Evolutionary conservation across 345 rosid species (phyloP), one percentile per base, ranked within the genome.

Genomic region (Rhodamnia rubescens): DNA sequence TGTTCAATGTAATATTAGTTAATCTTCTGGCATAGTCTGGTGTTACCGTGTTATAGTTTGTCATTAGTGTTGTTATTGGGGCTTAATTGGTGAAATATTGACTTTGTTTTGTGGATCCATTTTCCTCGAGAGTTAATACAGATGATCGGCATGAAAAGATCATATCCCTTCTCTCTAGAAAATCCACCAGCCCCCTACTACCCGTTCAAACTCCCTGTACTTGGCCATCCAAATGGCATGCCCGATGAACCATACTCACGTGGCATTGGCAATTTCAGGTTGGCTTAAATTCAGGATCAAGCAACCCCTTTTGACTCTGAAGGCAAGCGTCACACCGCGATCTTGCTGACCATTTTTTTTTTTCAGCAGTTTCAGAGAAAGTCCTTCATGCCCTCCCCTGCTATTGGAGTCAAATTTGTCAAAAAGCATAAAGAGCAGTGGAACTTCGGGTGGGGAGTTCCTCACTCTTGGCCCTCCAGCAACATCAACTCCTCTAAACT

Each of bases 101-200:
- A 52, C 40, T 49, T 54, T 24, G 22, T 88, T 29, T 42, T 85
- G 6, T 54, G 61, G 69, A 40, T 87, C 81, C 74, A 85, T 84
- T 86, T 86, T 90, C 83, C n/a, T 82, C 53, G 29, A 58, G 86
- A 84, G 84, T 84, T 78, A 80, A 85, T 87, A 75, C 80, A 93
- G 96, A 88, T 86, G 85, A 90, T 88, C 86, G 90, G 95, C 82
- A 44, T 84, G 91, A 94, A 92, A 89, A 92, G 96, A 86, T 49
- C 91, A 59, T 88, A 85, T 83, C 94, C 92, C 27, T 94, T 92
- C 90, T 64, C 88, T 61, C 74, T 85, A 24, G 93, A 90, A 53
- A 84, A 89, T 83, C 86, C 91, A 24, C 89, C 88, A 58, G 85
- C 82, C 81, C 86, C 88, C 16, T 69, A 87, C 78, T 44, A 88